Evolutionary conservation across 2,329 filamentous ascomycete species (phyloP).

Genomic region (Xylariaceae sp.): DNA sequence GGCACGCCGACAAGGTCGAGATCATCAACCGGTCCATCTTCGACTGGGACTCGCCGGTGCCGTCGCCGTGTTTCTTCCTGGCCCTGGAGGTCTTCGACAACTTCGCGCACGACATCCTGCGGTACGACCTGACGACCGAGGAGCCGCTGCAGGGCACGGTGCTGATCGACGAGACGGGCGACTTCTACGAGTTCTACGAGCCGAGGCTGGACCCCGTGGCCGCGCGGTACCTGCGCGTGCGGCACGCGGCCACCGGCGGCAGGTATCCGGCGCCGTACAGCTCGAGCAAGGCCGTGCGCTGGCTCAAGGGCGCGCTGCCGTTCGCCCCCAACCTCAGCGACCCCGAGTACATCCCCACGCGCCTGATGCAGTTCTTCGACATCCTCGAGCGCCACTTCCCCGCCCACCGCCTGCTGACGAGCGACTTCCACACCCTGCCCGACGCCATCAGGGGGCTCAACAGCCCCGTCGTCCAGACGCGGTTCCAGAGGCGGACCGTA

Average conservation of each 20-base stretch:
- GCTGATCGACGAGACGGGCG: slow-evolving; percentile 79
- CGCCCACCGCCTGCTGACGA: slow-evolving; percentile 82
- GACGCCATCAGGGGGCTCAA: slow-evolving; percentile 84
- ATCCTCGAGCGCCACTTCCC: slow-evolving; percentile 88
- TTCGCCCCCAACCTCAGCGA: slow-evolving; percentile 75
- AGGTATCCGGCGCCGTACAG: slow-evolving; percentile 66
- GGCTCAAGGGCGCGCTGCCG: slow-evolving; percentile 65
- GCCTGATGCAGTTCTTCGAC: slow-evolving; percentile 96
- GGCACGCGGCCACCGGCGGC: slow-evolving; percentile 72
- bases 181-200: slow-evolving; percentile 94
- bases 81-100: slow-evolving; percentile 99
- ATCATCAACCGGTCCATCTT: slow-evolving; percentile 96
- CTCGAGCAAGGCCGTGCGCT: slow-evolving; percentile 57
- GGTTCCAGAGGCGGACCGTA: slow-evolving; percentile 84
- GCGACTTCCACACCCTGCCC: slow-evolving; percentile 86
- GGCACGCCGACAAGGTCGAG: slow-evolving; percentile 83
- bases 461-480: slow-evolving; percentile 93
- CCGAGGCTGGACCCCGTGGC: slow-evolving; percentile 80
- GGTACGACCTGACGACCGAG: slow-evolving; percentile 83
- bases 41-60: slow-evolving; percentile 87
- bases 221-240: slow-evolving; percentile 79
- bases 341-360: slow-evolving; percentile 92
- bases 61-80: slow-evolving; percentile 93
- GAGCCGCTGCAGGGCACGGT: slow-evolving; percentile 86
- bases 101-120: slow-evolving; percentile 91